Base-by-base conservation (phyloP, 2,329 filamentous ascomycete species). In the Blastomyces percursus region DNA sequence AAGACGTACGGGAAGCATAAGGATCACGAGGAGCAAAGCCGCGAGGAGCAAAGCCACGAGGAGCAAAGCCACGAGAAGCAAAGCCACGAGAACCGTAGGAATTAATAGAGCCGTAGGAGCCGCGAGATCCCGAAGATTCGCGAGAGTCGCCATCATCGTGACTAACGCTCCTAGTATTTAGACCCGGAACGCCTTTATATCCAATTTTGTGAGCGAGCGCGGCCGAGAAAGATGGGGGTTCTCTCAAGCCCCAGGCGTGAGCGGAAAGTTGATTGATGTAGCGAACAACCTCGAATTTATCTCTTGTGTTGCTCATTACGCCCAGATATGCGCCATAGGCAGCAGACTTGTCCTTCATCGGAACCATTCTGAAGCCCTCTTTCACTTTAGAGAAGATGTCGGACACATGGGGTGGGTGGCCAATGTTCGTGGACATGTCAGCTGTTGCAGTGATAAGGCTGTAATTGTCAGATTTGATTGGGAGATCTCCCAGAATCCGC, bases 281-380 rank as follows among this genome's bases (percentile, higher is more conserved):
- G n/a, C 56, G 54, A 21, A 54, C 19, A n/a, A 60, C 24, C 46
- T 54, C 44, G 8, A 35, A 55, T 48, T 52, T 59, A 42, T 64
- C 60, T 19, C 40, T 30, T 4, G 21, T 32, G 3, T 8, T 2
- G 2, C 50, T 32, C 27, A 62, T 21, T 21, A 50, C 46, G 5
- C 61, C 46, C 62, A 85, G 72, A 81, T 82, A 85, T 5, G 80
- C 81, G 69, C 82, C 79, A 72, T 85, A 86, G 2, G 78, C 75
- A 67, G 78, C 81, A 19, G 70, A 72, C 62, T 80, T 79, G 27
- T 75, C 72, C 0, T 76, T 72, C 21, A n/a, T 30, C 7, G 42
- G n/a, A 51, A 54, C 48, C 30, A 1, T 21, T 35, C 24, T 52
- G 46, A 48, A 62, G 12, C 54, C 61, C 12, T 77, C 75, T 2